phyloP scores from a whole-genome alignment of 2,329 filamentous ascomycete genomes.

The Arthrobotrys megalospora region DNA sequence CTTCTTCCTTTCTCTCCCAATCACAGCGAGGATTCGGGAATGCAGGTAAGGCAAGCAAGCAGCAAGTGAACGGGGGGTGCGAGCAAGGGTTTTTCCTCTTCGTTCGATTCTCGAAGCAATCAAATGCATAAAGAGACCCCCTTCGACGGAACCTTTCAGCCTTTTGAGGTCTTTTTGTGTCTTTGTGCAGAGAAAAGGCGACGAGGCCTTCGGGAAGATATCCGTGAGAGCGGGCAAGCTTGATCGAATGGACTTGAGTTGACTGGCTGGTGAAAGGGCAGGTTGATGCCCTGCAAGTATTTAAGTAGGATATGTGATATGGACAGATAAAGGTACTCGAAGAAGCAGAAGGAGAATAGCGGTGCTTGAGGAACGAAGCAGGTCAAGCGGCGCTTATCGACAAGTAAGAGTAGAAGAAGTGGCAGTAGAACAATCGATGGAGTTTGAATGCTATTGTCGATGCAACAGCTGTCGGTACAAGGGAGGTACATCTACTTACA shows the following conservation, averaged over 20 bases:
- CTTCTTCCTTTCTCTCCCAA: constrained; percentile 7
- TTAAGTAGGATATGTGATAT: constrained; percentile 29
- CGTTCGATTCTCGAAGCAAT: constrained; percentile 19
- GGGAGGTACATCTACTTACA: not conserved
- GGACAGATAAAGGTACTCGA: constrained; percentile 31
- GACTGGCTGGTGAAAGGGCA: constrained; percentile 18
- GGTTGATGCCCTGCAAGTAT: constrained; percentile 28
- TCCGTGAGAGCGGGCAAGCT: constrained; percentile 27
- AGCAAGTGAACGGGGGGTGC: constrained; percentile 2
- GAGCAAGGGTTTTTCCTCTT: constrained; percentile 17
- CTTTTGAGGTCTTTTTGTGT: constrained; percentile 7
- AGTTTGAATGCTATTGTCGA: constrained; percentile 11
- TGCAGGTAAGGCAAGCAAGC: constrained; percentile 30
- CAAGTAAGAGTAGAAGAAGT: too few relatives aligned
- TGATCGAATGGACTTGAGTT: constrained; percentile 16
- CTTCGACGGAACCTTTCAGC: constrained; percentile 20
- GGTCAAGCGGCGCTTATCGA: too few relatives aligned
- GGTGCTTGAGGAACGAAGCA: too few relatives aligned
- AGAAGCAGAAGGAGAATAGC: constrained; percentile 10
- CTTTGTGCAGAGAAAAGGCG: constrained; percentile 1
- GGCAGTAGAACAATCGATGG: not conserved
- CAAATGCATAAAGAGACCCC: constrained; percentile 17
- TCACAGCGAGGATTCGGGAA: constrained; percentile 29
- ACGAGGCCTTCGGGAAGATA: constrained; percentile 23
- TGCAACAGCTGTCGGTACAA: not conserved